Conservation (phyloP, 2,329 filamentous ascomycete species). For the Talaromyces sp. region DNA sequence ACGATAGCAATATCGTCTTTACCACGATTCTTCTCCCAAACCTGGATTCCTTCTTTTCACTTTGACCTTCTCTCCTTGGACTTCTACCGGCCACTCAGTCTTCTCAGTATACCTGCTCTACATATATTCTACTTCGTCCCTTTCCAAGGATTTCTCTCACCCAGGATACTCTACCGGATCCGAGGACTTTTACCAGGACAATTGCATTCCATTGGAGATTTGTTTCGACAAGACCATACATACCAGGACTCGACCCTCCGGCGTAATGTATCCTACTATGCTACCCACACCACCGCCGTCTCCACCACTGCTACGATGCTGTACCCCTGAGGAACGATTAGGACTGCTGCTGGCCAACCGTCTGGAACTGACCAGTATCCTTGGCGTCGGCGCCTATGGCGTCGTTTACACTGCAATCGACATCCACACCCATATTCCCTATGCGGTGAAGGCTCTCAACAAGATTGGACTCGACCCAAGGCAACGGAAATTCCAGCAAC, state of each 20-base stretch:
- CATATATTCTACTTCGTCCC: conserved; percentile 1
- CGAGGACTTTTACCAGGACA: conserved; percentile 14
- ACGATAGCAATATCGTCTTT: conserved; percentile 21
- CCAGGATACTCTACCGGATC: conserved; percentile 4
- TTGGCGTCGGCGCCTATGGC: conserved; percentile 93
- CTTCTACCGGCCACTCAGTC: background rate
- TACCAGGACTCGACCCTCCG: conserved; percentile 9
- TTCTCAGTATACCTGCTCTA: background rate
- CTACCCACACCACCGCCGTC: conserved; percentile 48
- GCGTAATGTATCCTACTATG: conserved; percentile 43
- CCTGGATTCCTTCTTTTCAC: conserved; percentile 14
- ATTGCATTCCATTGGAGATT: conserved; percentile 3
- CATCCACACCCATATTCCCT: conserved; percentile 73
- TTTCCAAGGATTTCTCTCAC: conserved; percentile 10
- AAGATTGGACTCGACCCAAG: conserved; percentile 86
- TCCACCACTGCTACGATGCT: conserved; percentile 48
- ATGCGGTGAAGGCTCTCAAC: conserved; percentile 96
- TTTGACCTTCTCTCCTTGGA: conserved; percentile 12
- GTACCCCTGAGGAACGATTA: conserved; percentile 77
- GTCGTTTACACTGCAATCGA: conserved; percentile 90
- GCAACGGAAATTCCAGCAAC: conserved; percentile 84
- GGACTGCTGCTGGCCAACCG: conserved; percentile 78
- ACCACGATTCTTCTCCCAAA: conserved; percentile 11
- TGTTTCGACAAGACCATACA: background rate
- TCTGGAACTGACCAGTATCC: conserved; percentile 76